Base-by-base conservation (phyloP, 768 basidiomycete species). In the Trametes gibbosa region DNA sequence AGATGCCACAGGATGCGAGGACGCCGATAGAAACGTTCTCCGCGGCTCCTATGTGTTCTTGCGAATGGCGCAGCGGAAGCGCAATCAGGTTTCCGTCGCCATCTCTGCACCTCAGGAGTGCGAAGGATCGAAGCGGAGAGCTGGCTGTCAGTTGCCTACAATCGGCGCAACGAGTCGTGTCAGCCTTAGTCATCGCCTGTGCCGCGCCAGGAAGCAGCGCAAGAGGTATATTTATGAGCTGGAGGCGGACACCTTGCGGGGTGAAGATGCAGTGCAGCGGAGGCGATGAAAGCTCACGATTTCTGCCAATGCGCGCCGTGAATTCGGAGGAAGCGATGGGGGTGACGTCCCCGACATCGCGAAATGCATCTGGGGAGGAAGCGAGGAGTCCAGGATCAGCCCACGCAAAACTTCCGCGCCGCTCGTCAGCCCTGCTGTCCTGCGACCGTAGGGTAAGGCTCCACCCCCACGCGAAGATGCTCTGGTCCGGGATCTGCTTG, bases 381-480 rank as follows among this genome's bases (percentile, higher is more conserved):
- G 42, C 42, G n/a, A 43, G 42, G 5, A 43, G 39, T 13, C 39
- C 39, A 13, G 39, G n/a, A n/a, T n/a, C n/a, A 43, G 10, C 21
- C 42, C 9, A 9, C n/a, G 5, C 42, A 1, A 3, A 9, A 5
- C n/a, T 9, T 9, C 16, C 21, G n/a, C 3, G 42, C 17, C 5
- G 9, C 21, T 17, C 39, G 14, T n/a, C 42, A 8, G 42, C n/a
- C 3, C 10, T 9, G 9, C 23, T 43, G 5, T 43, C 42, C n/a
- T 19, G 42, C n/a, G 42, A 21, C 5, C 9, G n/a, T 9, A 43
- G 42, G 16, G 21, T 43, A 21, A 17, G 23, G n/a, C n/a, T 43
- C 10, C n/a, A 21, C n/a, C 58, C 58, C 55, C 55, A 56, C 7
- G 47, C 55, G 47, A 56, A 37, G 23, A 56, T 19, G 39, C 37